These are phyloP conservation scores for Fusarium nygamai DNA, from an alignment of 2,329 filamentous ascomycete species.

Conservation along the genomic window DNA sequence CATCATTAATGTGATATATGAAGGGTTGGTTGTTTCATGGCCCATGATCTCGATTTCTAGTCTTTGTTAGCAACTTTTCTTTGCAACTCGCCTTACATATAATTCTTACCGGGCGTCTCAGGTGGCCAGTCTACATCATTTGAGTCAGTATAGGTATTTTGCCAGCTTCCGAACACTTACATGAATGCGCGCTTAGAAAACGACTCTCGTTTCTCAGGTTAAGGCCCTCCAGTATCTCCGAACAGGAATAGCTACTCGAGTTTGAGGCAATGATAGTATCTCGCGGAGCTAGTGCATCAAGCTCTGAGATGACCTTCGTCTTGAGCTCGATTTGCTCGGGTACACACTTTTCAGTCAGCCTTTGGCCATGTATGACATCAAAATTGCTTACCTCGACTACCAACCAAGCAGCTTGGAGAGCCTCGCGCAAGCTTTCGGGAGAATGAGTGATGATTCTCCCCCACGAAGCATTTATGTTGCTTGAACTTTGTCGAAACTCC, in stretches of 20 bases:
- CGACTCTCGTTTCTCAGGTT: conserved; percentile 47
- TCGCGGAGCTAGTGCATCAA: conserved; percentile 50
- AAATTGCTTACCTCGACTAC: conserved; percentile 40
- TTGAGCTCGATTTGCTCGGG: conserved; percentile 57
- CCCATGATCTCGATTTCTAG: conserved; percentile 47
- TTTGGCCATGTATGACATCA: rapidly evolving
- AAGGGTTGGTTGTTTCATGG: conserved; percentile 39
- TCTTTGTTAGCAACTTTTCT: neutral
- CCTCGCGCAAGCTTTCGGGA: conserved; percentile 22
- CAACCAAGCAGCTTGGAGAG: conserved; percentile 40
- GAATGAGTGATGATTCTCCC: conserved; percentile 39
- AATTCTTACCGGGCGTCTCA: conserved; percentile 41
- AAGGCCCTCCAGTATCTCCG: conserved; percentile 53
- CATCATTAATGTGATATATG: conserved; percentile 39
- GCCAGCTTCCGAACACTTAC: conserved; percentile 38
- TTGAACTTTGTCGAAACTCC: conserved; percentile 26
- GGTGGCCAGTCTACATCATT: conserved; percentile 44
- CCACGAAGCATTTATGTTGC: conserved; percentile 2
- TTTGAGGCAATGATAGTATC: conserved; percentile 57
- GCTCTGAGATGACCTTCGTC: conserved; percentile 49
- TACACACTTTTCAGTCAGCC: conserved; percentile 50
- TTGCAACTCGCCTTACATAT: rapidly evolving
- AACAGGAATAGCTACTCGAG: conserved; percentile 57
- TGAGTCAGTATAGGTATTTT: neutral
- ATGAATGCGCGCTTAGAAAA: conserved; percentile 56